Percentiles rank a stretch among this genome's conserved stretches.
These are phyloP conservation scores for Arabidopsis suecica DNA, from an alignment of 345 rosid species.

Conservation along the genomic window DNA sequence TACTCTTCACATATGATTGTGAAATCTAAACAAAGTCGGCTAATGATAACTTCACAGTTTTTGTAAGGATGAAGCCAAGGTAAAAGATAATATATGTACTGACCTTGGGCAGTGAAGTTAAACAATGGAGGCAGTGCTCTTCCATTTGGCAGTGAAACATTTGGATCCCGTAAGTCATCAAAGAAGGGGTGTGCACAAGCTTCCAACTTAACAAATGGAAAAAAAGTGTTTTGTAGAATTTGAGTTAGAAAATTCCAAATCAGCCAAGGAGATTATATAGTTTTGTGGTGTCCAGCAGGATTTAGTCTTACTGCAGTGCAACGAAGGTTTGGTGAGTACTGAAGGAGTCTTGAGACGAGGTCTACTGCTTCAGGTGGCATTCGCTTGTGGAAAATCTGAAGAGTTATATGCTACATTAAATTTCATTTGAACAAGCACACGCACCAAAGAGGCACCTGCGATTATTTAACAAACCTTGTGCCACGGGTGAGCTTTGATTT, in stretches of 20 bases:
- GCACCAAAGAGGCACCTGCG: conserved; percentile 2
- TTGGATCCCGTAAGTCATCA: conserved; percentile 81
- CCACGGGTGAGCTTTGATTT: conserved; percentile 99
- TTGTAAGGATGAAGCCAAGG: conserved; percentile 1
- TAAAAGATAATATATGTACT: neutral
- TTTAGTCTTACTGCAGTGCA: conserved; percentile 47
- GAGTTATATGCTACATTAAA: conserved; percentile 33
- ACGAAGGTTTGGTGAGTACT: conserved; percentile 50
- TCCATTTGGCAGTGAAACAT: conserved; percentile 81
- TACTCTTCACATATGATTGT: neutral
- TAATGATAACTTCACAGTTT: neutral
- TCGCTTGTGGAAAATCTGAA: conserved; percentile 48
- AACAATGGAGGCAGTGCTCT: conserved; percentile 86
- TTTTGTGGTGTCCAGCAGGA: neutral
- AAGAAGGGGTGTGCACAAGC: conserved; percentile 99
- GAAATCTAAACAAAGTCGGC: neutral
- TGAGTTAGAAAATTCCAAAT: neutral
- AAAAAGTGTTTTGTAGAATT: neutral
- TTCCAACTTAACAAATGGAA: conserved; percentile 65
- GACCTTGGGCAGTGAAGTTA: conserved; percentile 95
- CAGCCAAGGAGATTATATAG: conserved; percentile 14
- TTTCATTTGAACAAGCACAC: conserved; percentile 25
- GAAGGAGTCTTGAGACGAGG: conserved; percentile 50
- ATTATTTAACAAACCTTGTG: conserved; percentile 61
- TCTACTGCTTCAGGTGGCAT: conserved; percentile 55